Base-by-base conservation (phyloP, 768 basidiomycete genomes). In the Amyloporia xantha region DNA sequence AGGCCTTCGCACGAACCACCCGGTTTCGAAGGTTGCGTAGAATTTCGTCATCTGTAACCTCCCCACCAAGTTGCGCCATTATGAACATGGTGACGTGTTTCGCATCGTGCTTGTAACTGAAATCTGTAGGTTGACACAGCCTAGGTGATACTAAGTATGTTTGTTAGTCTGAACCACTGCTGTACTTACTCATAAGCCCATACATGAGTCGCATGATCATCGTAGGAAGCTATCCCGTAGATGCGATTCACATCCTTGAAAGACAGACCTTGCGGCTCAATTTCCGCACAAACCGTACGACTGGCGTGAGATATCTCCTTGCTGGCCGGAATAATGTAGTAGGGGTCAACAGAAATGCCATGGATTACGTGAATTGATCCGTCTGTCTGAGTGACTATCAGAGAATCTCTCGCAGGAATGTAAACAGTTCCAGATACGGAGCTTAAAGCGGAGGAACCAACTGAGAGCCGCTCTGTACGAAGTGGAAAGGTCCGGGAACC, bases 71-170 rank as follows among this genome's bases (percentile, higher is more conserved):
- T 42, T 71, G 70, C 7, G 82, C 73, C n/a, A 80, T 72, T 23
- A 86, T 64, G 19, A 88, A 67, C 51, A 67, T 64, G 52, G 63
- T 71, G 57, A 64, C 64, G 51, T 74, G 75, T 56, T 62, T 69
- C 4, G 87, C 82, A 60, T 89, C 84, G 55, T 86, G 81, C 53
- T 84, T 87, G 69, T 90, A 90, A 63, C 82, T 86, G 59, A 89
- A 87, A 64, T 90, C 86, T 0, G 77, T 74, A 0, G 84, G 84
- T 40, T 77, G 73, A 33, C 71, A 66, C 12, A 73, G 71, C 61
- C 87, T 87, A 4, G 26, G n/a, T n/a, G 30, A 33, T 7, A 33
- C 15, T 33, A 33, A 33, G 30, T 33, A 33, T 15, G 30, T 33
- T 7, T 33, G 30, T 33, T 7, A 33, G 9, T 7, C 9, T 7